These are phyloP conservation scores for Elsinoe ampelina DNA, from an alignment of 2,329 filamentous ascomycete species.

Conservation along the genomic window DNA sequence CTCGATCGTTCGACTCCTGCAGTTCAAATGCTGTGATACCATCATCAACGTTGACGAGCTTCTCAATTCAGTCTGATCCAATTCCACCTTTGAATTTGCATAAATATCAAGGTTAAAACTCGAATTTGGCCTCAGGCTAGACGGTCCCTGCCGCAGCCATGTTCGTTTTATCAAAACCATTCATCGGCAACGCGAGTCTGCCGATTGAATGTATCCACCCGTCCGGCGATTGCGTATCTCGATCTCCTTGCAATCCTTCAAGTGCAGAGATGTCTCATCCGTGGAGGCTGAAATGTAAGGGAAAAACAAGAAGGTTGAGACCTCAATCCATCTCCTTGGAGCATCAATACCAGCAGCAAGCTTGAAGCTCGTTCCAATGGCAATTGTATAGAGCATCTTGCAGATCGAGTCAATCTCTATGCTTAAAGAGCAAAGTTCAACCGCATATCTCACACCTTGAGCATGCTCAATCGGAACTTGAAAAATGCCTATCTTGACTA, in stretches of 20 bases:
- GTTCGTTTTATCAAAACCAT: background rate
- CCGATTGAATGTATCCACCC: background rate
- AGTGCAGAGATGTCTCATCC: too few relatives aligned
- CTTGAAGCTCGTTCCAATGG: too few relatives aligned
- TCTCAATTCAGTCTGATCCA: background rate
- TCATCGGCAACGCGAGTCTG: background rate
- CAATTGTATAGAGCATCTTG: too few relatives aligned
- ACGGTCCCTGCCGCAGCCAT: background rate
- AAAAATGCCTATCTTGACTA: background rate
- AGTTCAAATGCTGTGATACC: background rate
- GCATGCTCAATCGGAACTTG: background rate
- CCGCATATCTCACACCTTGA: background rate
- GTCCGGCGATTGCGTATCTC: too few relatives aligned
- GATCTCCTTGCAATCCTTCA: too few relatives aligned
- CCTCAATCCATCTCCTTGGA: too few relatives aligned
- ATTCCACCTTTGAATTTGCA: background rate
- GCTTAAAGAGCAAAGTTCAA: background rate
- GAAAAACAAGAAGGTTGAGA: too few relatives aligned
- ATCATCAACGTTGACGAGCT: background rate
- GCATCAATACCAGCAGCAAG: too few relatives aligned
- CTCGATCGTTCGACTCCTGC: background rate
- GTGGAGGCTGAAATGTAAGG: too few relatives aligned
- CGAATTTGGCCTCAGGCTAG: background rate
- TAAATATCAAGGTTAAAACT: background rate
- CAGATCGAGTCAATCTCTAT: background rate